phyloP scores from a whole-genome alignment of 2,329 filamentous ascomycete species.

The Clarireedia monteithiana region DNA sequence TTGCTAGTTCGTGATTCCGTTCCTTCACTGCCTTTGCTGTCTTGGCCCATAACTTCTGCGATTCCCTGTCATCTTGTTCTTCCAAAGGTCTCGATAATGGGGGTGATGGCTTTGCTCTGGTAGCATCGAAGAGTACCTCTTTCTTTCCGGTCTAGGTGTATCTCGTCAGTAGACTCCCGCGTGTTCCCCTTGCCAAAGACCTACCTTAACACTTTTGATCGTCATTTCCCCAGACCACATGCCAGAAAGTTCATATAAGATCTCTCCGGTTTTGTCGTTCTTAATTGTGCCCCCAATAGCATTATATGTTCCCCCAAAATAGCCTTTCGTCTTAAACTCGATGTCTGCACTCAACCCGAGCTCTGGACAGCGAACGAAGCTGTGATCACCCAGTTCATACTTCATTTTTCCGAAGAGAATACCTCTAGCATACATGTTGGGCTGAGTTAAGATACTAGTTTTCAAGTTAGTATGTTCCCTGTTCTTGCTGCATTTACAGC shows the following conservation, averaged over 20 bases:
- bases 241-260: slow-evolving; percentile 85
- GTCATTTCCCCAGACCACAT: slow-evolving; percentile 94
- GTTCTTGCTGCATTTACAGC: neutral
- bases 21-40: slow-evolving; percentile 77
- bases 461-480: neutral
- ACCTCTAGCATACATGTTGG: slow-evolving; percentile 97
- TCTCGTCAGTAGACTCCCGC: slow-evolving; percentile 6
- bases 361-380: slow-evolving; percentile 85
- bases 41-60: slow-evolving; percentile 76
- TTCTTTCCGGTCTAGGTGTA: slow-evolving; percentile 72
- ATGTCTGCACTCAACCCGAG: slow-evolving; percentile 80
- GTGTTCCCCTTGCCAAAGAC: slow-evolving; percentile 21
- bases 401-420: slow-evolving; percentile 99
- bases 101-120: slow-evolving; percentile 64
- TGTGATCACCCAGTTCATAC: slow-evolving; percentile 95
- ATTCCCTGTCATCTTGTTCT: slow-evolving; percentile 87
- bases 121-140: slow-evolving; percentile 83
- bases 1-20: slow-evolving; percentile 80
- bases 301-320: slow-evolving; percentile 94
- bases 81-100: slow-evolving; percentile 68
- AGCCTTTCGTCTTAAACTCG: slow-evolving; percentile 98
- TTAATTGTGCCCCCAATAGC: slow-evolving; percentile 89
- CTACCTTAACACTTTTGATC: slow-evolving; percentile 72
- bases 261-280: slow-evolving; percentile 77
- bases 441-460: slow-evolving; percentile 70